A percentile compares a stretch with the other conserved stretches of the same genome.
Evolutionary conservation across 2,329 filamentous ascomycete genomes (phyloP).

Genomic region (Fusarium liriodendri): DNA sequence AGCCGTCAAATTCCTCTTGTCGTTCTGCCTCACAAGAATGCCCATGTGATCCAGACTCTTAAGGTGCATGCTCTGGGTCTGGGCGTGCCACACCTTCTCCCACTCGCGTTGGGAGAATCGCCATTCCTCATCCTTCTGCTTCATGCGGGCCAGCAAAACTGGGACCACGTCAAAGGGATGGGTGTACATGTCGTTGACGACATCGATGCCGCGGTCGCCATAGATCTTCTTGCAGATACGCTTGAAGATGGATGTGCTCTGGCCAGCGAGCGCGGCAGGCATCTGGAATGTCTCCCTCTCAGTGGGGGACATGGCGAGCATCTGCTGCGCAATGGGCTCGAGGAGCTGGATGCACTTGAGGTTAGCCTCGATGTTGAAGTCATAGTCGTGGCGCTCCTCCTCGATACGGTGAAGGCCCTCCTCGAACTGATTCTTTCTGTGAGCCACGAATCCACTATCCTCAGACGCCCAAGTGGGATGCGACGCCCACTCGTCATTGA

Average conservation of each 20-base stretch:
- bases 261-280: constrained; percentile 85
- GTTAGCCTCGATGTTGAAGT: constrained; percentile 97
- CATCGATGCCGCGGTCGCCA: constrained; percentile 85
- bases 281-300: constrained; percentile 83
- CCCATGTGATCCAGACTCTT: constrained; percentile 98
- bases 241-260: constrained; percentile 96
- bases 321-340: constrained; percentile 92
- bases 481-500: constrained; percentile 98
- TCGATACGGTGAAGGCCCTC: constrained; percentile 96
- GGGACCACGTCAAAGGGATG: constrained; percentile 90
- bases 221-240: constrained; percentile 98
- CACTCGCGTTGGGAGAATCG: constrained; percentile 96
- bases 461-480: constrained; percentile 99
- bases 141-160: constrained; percentile 86
- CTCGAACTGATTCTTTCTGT: constrained; percentile 95
- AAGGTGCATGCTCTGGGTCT: constrained; percentile 94
- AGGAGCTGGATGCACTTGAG: constrained; percentile 95
- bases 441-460: constrained; percentile 96
- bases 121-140: constrained; percentile 98
- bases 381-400: constrained; percentile 97
- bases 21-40: constrained; percentile 85
- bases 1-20: constrained; percentile 90
- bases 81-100: constrained; percentile 98
- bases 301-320: constrained; percentile 79
- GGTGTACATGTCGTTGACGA: constrained; percentile 87